Evolutionary conservation across 352 stramenopile genomes (phyloP).

Genomic region (Phytophthora agathidicida): DNA sequence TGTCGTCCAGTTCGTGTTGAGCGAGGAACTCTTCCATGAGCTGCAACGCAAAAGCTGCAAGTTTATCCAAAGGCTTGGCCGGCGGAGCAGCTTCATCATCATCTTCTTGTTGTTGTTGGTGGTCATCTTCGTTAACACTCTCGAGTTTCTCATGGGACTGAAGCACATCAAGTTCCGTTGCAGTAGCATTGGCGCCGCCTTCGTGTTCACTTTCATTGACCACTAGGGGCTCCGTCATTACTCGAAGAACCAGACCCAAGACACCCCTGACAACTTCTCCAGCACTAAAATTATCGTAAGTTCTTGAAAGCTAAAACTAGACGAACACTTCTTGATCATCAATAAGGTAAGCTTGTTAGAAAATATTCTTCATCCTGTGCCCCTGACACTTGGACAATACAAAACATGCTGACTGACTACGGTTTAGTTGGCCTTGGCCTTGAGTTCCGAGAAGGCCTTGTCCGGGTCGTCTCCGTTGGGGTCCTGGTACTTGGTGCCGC

Average conservation of each 20-base stretch:
- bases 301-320: constrained; percentile 10
- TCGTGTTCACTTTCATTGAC: not conserved
- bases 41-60: constrained; percentile 52
- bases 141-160: not conserved
- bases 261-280: not conserved
- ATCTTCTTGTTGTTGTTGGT: constrained; percentile 18
- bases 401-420: constrained; percentile 24
- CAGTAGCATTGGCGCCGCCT: not conserved
- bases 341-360: constrained; percentile 44
- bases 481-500: constrained; percentile 52
- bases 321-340: constrained; percentile 19
- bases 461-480: constrained; percentile 60
- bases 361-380: constrained; percentile 24
- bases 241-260: not conserved
- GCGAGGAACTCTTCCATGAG: constrained; percentile 68
- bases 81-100: not conserved
- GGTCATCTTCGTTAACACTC: constrained; percentile 8
- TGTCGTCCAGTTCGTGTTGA: constrained; percentile 42
- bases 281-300: not conserved
- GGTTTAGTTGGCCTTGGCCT: constrained; percentile 69
- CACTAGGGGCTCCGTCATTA: constrained; percentile 3
- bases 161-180: not conserved
- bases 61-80: constrained; percentile 26
- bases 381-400: not conserved
- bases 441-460: constrained; percentile 67